Conservation (phyloP, 495 filamentous ascomycete species). For the Neurospora sp. region DNA sequence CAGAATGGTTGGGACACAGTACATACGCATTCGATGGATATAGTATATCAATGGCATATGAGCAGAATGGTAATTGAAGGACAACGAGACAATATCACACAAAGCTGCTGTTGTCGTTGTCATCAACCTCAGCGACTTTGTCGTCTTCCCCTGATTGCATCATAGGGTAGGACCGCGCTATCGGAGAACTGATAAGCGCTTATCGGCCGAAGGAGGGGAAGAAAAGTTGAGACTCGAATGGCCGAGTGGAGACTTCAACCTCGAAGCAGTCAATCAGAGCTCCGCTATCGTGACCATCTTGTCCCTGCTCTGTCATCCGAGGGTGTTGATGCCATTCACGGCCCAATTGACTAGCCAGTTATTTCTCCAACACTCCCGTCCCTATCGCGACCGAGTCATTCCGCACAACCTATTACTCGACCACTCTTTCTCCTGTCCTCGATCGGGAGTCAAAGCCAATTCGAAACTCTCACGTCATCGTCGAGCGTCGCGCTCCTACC, state of each 20-base stretch:
- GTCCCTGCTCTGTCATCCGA: not conserved
- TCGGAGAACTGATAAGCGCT: constrained; percentile 13
- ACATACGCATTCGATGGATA: not conserved
- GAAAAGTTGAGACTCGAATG: not conserved
- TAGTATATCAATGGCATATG: not conserved
- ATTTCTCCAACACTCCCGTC: not conserved
- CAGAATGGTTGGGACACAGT: not conserved
- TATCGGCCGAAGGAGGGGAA: constrained; percentile 14
- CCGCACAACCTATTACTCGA: not conserved
- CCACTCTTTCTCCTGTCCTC: not conserved
- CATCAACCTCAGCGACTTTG: too few species aligned
- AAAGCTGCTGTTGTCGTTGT: too few species aligned
- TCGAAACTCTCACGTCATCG: not conserved
- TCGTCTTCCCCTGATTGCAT: constrained; percentile 6
- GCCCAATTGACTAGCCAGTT: not conserved
- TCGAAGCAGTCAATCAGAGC: not conserved
- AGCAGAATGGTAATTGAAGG: not conserved
- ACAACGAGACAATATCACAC: too few species aligned
- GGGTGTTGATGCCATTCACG: not conserved
- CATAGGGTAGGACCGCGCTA: constrained; percentile 14
- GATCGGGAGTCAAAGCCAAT: not conserved
- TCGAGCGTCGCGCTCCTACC: not conserved
- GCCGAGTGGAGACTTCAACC: constrained; percentile 2
- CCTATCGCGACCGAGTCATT: not conserved
- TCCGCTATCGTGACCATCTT: not conserved